phyloP scores from a whole-genome alignment of 768 basidiomycete genomes.

The Termitomyces sp. region DNA sequence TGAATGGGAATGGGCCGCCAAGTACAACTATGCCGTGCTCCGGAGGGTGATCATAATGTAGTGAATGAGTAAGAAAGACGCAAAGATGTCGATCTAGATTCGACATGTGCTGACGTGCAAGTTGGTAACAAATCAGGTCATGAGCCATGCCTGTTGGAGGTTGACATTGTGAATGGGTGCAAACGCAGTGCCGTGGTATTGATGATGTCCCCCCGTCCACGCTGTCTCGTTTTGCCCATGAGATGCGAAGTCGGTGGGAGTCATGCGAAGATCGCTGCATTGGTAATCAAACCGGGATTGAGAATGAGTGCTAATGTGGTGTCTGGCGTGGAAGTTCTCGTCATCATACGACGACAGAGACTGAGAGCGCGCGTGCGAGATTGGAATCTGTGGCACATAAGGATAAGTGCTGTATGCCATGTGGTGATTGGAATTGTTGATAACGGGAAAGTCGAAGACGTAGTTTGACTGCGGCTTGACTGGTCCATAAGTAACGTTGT shows the following conservation, averaged over 20 bases:
- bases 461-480: conserved; percentile 34
- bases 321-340: conserved; percentile 38
- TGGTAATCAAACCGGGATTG: conserved; percentile 51
- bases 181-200: conserved; percentile 35
- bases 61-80: conserved; percentile 18
- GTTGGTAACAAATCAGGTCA: conserved; percentile 27
- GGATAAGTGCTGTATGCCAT: conserved; percentile 32
- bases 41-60: conserved; percentile 30
- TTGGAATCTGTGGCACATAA: conserved; percentile 27
- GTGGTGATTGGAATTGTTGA: conserved; percentile 24
- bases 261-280: conserved; percentile 39
- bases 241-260: conserved; percentile 34
- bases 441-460: conserved; percentile 28
- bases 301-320: conserved; percentile 55
- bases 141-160: conserved; percentile 46
- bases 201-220: conserved; percentile 42
- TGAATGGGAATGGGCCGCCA: conserved; percentile 23
- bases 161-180: conserved; percentile 34
- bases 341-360: conserved; percentile 50
- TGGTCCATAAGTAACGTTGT: conserved; percentile 25
- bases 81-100: conserved; percentile 24
- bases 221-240: conserved; percentile 29
- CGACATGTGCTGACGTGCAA: conserved; percentile 9
- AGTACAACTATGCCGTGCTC: conserved; percentile 21
- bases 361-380: conserved; percentile 50